Percentiles rank a stretch among this genome's conserved stretches.
Evolutionary conservation across 345 rosid species (phyloP).

Genomic region (Salix udensis): DNA sequence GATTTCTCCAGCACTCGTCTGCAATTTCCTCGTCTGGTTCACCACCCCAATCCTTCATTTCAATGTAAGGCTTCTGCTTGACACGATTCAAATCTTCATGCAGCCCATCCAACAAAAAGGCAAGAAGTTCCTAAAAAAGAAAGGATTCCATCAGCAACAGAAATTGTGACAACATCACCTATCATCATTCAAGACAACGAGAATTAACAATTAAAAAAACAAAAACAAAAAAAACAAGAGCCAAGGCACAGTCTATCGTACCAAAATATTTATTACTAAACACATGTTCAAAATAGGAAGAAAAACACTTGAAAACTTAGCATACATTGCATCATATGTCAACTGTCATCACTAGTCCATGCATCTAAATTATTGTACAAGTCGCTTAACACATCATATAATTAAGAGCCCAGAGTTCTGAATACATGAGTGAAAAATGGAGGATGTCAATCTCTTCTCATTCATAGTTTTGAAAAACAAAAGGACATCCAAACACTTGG

Average conservation of each 20-base stretch:
- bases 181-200: background rate
- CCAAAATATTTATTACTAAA: background rate
- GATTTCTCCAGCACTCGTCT: constrained; percentile 78
- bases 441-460: background rate
- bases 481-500: background rate
- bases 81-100: constrained; percentile 97
- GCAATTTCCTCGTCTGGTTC: constrained; percentile 89
- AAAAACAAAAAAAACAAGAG: background rate
- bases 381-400: background rate
- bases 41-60: constrained; percentile 73
- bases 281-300: background rate
- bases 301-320: background rate
- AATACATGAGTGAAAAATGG: background rate
- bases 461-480: background rate
- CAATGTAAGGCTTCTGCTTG: constrained; percentile 78
- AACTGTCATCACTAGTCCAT: background rate
- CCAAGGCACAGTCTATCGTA: background rate
- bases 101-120: constrained; percentile 84
- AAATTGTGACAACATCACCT: background rate
- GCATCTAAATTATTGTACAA: background rate
- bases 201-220: background rate
- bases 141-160: background rate
- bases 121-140: constrained; percentile 68
- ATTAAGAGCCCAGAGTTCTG: background rate
- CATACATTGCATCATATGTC: background rate